These are phyloP conservation scores for Tilletia horrida DNA, from an alignment of 1,284 basidiomycete species.

Conservation along the genomic window DNA sequence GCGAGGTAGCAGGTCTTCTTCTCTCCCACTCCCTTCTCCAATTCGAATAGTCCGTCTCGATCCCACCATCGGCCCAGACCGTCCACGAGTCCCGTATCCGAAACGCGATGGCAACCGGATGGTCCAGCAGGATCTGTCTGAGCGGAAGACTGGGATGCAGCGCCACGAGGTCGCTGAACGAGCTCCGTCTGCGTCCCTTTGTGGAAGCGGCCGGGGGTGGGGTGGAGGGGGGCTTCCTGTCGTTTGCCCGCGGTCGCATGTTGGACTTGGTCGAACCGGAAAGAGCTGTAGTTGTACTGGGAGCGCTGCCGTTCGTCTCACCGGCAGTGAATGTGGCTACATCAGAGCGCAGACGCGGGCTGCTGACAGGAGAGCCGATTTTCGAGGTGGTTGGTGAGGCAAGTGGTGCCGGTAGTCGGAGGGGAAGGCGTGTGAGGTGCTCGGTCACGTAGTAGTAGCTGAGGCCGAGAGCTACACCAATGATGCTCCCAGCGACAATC, in stretches of 20 bases:
- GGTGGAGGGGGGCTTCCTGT: neutral
- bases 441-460: slow-evolving; percentile 65
- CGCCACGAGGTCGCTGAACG: slow-evolving; percentile 25
- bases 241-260: neutral
- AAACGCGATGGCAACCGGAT: slow-evolving; percentile 66
- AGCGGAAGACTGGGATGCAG: slow-evolving; percentile 39
- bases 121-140: slow-evolving; percentile 61
- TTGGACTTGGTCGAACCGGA: neutral
- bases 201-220: slow-evolving; percentile 18
- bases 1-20: slow-evolving; percentile 9
- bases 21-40: slow-evolving; percentile 63
- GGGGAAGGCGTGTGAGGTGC: slow-evolving; percentile 58
- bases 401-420: slow-evolving; percentile 30
- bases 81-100: slow-evolving; percentile 75
- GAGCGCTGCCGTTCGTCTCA: neutral
- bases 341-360: neutral
- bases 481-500: slow-evolving; percentile 68
- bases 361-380: neutral
- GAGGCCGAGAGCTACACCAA: slow-evolving; percentile 66
- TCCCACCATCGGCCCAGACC: slow-evolving; percentile 70
- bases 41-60: slow-evolving; percentile 64
- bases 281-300: neutral
- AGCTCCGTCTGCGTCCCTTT: slow-evolving; percentile 22
- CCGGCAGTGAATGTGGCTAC: neutral
- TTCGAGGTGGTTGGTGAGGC: slow-evolving; percentile 24